A percentile compares a stretch with the other conserved stretches of the same genome.
Evolutionary conservation across 163 green algal genomes (phyloP).

Genomic region (Scenedesmus sp.): DNA sequence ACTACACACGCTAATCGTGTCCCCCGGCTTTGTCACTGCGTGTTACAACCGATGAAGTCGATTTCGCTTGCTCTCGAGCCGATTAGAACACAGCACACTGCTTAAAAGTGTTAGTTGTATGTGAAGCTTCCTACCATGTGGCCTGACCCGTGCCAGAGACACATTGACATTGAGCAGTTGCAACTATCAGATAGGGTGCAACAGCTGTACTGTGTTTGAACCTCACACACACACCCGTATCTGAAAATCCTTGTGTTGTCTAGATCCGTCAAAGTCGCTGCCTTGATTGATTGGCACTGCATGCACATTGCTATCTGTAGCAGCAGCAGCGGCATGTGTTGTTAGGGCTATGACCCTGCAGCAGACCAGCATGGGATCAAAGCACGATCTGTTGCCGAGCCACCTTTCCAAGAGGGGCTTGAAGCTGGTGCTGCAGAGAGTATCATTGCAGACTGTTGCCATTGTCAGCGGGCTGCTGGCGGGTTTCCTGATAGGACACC

Average conservation of each 20-base stretch:
- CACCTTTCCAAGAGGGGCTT: not conserved
- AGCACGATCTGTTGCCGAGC: slow-evolving; percentile 4
- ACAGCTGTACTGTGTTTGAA: not conserved
- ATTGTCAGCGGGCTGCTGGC: slow-evolving; percentile 9
- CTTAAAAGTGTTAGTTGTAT: no score
- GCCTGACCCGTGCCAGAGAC: not conserved
- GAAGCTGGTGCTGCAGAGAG: not conserved
- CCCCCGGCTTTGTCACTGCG: no score
- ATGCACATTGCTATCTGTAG: not conserved
- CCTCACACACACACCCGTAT: not conserved
- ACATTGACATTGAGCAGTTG: slow-evolving; percentile 2
- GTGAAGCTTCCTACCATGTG: no score
- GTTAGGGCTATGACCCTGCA: not conserved
- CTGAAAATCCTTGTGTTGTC: not conserved
- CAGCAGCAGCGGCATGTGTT: not conserved
- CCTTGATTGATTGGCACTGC: not conserved
- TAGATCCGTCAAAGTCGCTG: no score
- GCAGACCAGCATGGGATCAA: slow-evolving; percentile 16
- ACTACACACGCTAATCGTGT: no score
- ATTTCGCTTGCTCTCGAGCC: no score
- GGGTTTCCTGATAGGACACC: not conserved
- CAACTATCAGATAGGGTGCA: not conserved
- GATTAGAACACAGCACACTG: no score
- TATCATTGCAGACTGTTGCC: not conserved
- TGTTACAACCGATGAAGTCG: no score